Percentiles rank a stretch among this genome's conserved stretches.
These are phyloP conservation scores for Rosa hybrid DNA, from an alignment of 331 rosid species.

Conservation along the genomic window DNA sequence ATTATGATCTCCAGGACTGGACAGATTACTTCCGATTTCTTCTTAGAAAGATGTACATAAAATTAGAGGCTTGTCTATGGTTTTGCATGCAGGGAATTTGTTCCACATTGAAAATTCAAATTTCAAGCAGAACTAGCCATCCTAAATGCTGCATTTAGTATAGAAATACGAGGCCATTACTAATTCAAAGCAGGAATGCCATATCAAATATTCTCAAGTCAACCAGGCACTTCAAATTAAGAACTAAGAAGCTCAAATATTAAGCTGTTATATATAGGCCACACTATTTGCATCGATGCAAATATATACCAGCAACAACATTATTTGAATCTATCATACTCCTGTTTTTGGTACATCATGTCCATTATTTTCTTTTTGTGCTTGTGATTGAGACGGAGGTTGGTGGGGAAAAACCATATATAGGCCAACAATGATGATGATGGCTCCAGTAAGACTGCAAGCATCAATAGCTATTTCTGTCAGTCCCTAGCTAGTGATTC, in stretches of 20 bases:
- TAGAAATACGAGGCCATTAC: not conserved
- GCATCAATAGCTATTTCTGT: not conserved
- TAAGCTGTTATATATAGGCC: not conserved
- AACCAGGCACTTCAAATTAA: not conserved
- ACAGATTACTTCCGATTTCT: no score
- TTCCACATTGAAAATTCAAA: no score
- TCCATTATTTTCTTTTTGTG: not conserved
- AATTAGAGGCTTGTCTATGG: no score
- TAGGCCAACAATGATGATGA: constrained; percentile 26
- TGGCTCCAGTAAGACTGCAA: constrained; percentile 36
- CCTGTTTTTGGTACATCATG: not conserved
- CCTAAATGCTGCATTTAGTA: no score
- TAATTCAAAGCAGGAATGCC: not conserved
- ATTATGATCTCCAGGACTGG: no score
- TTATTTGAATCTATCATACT: not conserved
- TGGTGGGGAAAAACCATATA: constrained; percentile 24
- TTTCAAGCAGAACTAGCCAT: no score
- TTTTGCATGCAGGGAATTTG: no score
- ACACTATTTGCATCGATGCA: not conserved
- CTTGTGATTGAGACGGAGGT: not conserved
- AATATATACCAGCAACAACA: not conserved
- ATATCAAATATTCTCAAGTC: not conserved
- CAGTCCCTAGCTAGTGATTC: not conserved
- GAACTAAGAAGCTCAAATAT: not conserved
- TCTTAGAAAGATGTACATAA: no score